Conservation (phyloP, 345 rosid genomes). For the Hypericum androsaemum region DNA sequence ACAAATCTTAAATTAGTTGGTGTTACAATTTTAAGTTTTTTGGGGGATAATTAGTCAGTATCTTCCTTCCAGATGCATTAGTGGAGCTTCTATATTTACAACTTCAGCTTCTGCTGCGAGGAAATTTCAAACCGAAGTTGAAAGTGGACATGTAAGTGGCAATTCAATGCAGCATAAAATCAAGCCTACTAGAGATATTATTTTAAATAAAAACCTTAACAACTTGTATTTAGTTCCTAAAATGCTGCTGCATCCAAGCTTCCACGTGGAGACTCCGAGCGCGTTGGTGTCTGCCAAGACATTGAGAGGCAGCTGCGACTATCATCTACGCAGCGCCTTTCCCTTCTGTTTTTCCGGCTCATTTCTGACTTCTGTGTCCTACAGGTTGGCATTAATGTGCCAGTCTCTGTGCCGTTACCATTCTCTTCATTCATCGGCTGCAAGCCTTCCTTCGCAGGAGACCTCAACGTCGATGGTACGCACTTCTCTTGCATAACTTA, state of each 20-base stretch:
- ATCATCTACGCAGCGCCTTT: too few species aligned
- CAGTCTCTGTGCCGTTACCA: constrained; percentile 34
- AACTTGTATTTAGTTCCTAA: too few species aligned
- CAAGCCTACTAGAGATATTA: too few species aligned
- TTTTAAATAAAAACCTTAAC: too few species aligned
- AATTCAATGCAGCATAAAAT: too few species aligned
- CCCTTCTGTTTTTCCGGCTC: too few species aligned
- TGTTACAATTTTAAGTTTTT: too few species aligned
- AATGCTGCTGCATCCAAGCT: too few species aligned
- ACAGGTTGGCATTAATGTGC: constrained; percentile 56
- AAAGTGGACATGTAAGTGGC: constrained; percentile 18
- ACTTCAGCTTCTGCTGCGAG: constrained; percentile 17
- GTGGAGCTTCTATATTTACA: constrained; percentile 21
- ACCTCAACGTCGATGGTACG: constrained; percentile 41
- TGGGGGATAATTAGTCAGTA: background rate
- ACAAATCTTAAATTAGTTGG: background rate
- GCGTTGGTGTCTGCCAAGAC: too few species aligned
- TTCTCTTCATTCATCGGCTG: constrained; percentile 31
- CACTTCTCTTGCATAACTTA: background rate
- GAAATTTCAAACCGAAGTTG: constrained; percentile 20
- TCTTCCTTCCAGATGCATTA: constrained; percentile 8
- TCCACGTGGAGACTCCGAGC: too few species aligned
- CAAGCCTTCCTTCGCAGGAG: constrained; percentile 43
- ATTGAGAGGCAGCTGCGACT: too few species aligned
- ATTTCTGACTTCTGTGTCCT: background rate